Evolutionary conservation across 352 stramenopile genomes (phyloP).

Genomic region (Globisporangium parvum): DNA sequence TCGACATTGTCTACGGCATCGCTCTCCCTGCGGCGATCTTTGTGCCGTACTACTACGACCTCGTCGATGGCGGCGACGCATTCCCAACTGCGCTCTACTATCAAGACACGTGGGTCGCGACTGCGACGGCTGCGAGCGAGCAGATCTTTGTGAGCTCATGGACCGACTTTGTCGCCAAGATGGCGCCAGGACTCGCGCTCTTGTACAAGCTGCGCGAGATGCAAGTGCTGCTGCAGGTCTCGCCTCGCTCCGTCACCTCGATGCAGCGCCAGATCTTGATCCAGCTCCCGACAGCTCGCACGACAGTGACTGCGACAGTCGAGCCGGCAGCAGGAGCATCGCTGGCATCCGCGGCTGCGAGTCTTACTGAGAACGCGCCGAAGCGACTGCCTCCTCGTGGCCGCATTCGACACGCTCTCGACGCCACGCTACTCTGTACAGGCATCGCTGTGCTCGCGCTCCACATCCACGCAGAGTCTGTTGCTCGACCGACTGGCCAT

Average conservation of each 20-base stretch:
- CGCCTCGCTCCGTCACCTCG: not conserved
- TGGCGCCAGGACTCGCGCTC: slow-evolving; percentile 7
- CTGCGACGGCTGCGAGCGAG: slow-evolving; percentile 1
- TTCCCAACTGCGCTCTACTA: slow-evolving; percentile 4
- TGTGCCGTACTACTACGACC: slow-evolving; percentile 1
- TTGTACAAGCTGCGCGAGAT: slow-evolving; percentile 7
- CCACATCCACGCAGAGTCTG: not conserved
- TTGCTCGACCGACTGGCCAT: not conserved
- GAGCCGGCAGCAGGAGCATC: not conserved
- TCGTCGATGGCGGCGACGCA: not conserved
- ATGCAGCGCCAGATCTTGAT: slow-evolving; percentile 4
- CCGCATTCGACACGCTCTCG: slow-evolving; percentile 8
- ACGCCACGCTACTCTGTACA: slow-evolving; percentile 1
- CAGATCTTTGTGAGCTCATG: slow-evolving; percentile 15
- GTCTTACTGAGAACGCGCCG: not conserved
- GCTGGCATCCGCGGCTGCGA: not conserved
- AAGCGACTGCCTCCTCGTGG: slow-evolving; percentile 2
- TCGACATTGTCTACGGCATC: slow-evolving; percentile 16
- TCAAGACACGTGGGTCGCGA: slow-evolving; percentile 10
- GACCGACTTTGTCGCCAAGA: slow-evolving; percentile 13
- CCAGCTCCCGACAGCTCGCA: slow-evolving; percentile 4
- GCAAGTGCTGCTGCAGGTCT: slow-evolving; percentile 11
- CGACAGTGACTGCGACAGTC: not conserved
- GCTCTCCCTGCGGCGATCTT: slow-evolving; percentile 10
- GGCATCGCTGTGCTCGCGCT: slow-evolving; percentile 5